phyloP scores from a whole-genome alignment of 1,139 yeast genomes.

The Candida neerlandica region DNA sequence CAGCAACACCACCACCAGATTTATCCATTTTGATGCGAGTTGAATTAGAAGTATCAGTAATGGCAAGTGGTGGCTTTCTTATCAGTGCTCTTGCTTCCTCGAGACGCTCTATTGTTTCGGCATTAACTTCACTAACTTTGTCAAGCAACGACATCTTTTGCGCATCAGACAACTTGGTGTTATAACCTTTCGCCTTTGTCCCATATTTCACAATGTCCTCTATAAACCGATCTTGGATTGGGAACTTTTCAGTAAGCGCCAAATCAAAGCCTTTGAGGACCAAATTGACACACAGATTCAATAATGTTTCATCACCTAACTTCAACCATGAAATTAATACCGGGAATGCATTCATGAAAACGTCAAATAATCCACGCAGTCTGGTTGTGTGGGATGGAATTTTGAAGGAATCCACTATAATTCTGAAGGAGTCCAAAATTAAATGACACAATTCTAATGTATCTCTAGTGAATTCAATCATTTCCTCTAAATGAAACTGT shows the following conservation, averaged over 20 bases:
- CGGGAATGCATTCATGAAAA: conserved; percentile 53
- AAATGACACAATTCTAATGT: conserved; percentile 76
- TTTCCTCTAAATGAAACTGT: conserved; percentile 54
- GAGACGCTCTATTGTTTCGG: conserved; percentile 7
- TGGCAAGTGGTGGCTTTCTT: background rate
- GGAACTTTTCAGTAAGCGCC: conserved; percentile 54
- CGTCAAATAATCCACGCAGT: conserved; percentile 28
- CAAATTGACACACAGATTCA: conserved; percentile 73
- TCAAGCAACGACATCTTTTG: conserved; percentile 61
- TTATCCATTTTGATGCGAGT: background rate
- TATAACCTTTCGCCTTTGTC: conserved; percentile 62
- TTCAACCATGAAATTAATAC: conserved; percentile 78
- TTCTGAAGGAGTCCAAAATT: conserved; percentile 64
- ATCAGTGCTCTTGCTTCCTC: background rate
- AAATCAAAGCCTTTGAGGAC: conserved; percentile 68
- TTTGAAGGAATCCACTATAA: conserved; percentile 44
- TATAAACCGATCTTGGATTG: conserved; percentile 52
- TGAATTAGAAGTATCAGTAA: background rate
- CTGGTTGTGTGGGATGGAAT: conserved; percentile 14
- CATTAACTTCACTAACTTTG: conserved; percentile 58
- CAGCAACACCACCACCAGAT: no score
- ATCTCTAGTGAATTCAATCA: conserved; percentile 84
- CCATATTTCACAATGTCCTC: conserved; percentile 62
- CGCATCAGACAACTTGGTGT: conserved; percentile 61
- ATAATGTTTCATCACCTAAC: conserved; percentile 73